Conservation (phyloP, 2,329 filamentous ascomycete genomes). For the Alternaria ventricosa region DNA sequence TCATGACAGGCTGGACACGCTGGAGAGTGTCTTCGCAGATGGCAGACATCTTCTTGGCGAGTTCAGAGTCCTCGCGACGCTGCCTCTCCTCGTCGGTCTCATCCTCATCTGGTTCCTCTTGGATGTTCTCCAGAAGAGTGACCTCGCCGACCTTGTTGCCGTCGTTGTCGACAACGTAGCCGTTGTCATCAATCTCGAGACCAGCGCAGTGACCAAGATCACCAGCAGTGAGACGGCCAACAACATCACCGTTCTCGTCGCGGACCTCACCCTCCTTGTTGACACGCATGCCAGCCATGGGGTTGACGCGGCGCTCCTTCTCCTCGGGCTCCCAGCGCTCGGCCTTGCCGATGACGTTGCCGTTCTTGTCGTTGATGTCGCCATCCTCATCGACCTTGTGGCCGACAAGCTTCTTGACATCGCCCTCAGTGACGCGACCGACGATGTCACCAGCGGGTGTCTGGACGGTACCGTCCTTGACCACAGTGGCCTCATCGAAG, state of each 20-base stretch:
- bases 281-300: conserved; percentile 63
- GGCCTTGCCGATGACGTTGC: conserved; percentile 60
- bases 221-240: conserved; percentile 59
- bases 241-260: conserved; percentile 58
- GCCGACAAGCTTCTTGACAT: conserved; percentile 58
- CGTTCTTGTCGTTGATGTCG: conserved; percentile 61
- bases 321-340: conserved; percentile 61
- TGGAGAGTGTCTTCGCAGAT: conserved; percentile 82
- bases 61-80: conserved; percentile 70
- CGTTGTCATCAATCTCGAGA: conserved; percentile 60
- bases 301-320: conserved; percentile 63
- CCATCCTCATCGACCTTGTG: conserved; percentile 60
- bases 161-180: conserved; percentile 60
- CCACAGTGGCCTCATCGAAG: conserved; percentile 63
- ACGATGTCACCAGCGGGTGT: conserved; percentile 55
- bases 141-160: conserved; percentile 70
- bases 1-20: conserved; percentile 82
- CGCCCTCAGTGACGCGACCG: conserved; percentile 58
- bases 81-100: conserved; percentile 56
- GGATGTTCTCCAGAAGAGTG: conserved; percentile 67
- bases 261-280: conserved; percentile 62
- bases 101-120: conserved; percentile 60
- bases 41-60: conserved; percentile 76
- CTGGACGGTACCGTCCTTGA: conserved; percentile 64
- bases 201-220: conserved; percentile 60